Base-by-base conservation (phyloP, 2,329 filamentous ascomycete species). In the Cladosporium sp. region DNA sequence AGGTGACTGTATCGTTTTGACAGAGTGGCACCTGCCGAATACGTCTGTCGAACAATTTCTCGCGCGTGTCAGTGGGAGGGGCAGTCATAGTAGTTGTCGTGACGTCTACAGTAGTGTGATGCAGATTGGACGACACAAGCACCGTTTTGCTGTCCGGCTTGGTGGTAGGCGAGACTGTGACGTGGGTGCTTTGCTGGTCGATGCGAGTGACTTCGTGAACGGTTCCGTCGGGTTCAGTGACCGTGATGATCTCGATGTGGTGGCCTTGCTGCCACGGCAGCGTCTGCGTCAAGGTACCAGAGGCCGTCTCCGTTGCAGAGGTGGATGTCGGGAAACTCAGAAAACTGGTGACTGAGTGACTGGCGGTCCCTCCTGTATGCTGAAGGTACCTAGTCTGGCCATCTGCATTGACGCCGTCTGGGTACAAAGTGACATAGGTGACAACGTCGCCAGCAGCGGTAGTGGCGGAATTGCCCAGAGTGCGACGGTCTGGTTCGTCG, bases 241-340 rank as follows among this genome's bases (percentile, higher is more conserved):
- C 24, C 10, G 51, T 54, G 39, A 54, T 19, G 10, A 54, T 39
- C 25, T 54, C 51, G 36, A 54, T 35, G 37, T 54, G 51, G 28
- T 44, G 51, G 3, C 51, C 51, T n/a, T 44, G 25, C n/a, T 44
- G 37, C 51, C 51, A 54, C 22, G 36, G 28, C 12, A 54, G 25
- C 13, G 25, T 28, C 17, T 54, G 51, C n/a, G 51, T 54, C 24
- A 39, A 39, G n/a, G 51, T 54, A 19, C 51, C 51, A 2, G 39
- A 22, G 17, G 37, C 25, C 10, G 37, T 54, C 12, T 17, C 34
- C 3, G 51, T 35, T 19, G 39, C 17, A 12, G 28, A 22, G 9
- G 39, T 54, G 7, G 20, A 37, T 8, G 37, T 9, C 6, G 37
- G 25, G 22, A 54, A 9, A 28, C 17, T 28, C 36, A 54, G 6